Conservation (phyloP, 2,329 filamentous ascomycete genomes). For the Colletotrichum salicis region DNA sequence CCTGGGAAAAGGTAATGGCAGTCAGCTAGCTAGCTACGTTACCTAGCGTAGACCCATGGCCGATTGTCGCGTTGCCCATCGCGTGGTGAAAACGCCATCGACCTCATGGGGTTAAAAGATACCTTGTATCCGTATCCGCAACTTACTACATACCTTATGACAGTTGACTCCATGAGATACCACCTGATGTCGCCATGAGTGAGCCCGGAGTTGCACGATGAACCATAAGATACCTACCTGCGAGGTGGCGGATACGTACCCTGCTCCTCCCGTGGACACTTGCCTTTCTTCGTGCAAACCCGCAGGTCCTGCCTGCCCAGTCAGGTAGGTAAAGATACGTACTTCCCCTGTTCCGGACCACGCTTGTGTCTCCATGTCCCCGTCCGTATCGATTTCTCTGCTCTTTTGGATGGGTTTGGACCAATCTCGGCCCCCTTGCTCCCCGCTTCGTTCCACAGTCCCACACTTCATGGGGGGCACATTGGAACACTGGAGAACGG, state of each 20-base stretch:
- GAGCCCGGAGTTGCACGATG: not conserved
- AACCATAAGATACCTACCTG: not conserved
- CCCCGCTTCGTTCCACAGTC: conserved; percentile 26
- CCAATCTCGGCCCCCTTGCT: conserved; percentile 32
- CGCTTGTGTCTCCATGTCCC: conserved; percentile 20
- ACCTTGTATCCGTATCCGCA: not conserved
- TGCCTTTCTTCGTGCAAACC: conserved; percentile 18
- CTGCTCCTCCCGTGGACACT: conserved; percentile 5
- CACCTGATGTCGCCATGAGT: not conserved
- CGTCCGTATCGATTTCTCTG: conserved; percentile 30
- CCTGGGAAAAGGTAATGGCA: not conserved
- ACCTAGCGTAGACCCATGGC: not conserved
- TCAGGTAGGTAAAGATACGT: conserved; percentile 18
- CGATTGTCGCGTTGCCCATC: not conserved
- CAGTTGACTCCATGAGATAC: no score
- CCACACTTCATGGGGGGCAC: conserved; percentile 6
- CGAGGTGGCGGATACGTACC: not conserved
- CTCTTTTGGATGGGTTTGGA: conserved; percentile 32
- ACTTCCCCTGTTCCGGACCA: conserved; percentile 18
- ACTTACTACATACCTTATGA: no score
- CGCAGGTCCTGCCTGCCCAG: conserved; percentile 28
- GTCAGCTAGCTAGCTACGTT: not conserved
- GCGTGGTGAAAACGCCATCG: conserved; percentile 7
- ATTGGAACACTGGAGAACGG: not conserved
- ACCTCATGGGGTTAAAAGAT: not conserved